Percentiles rank a stretch among this genome's conserved stretches.
Conservation (phyloP, 305 asterid genomes). For the Fraxinus platypoda region DNA sequence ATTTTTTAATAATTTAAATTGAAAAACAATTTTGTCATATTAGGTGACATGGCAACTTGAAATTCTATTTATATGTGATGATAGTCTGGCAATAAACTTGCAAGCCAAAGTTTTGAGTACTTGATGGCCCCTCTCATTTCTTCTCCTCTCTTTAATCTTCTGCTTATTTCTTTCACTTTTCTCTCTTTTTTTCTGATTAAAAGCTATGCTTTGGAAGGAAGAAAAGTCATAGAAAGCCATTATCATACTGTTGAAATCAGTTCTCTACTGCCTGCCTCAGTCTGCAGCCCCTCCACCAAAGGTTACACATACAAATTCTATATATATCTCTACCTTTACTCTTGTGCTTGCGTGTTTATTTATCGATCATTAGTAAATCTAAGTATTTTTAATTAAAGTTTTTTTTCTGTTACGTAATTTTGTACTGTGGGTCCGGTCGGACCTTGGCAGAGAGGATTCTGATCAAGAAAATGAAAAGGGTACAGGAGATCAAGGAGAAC, state of each 20-base stretch:
- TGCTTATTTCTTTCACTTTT: slow-evolving; percentile 24
- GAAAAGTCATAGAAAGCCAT: slow-evolving; percentile 15
- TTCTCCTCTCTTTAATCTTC: slow-evolving; percentile 8
- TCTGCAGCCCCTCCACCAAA: slow-evolving; percentile 44
- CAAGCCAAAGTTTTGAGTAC: background rate
- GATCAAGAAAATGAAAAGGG: background rate
- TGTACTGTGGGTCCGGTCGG: background rate
- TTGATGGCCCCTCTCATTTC: slow-evolving; percentile 33
- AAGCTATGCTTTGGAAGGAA: slow-evolving; percentile 30
- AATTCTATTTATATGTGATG: slow-evolving; percentile 17
- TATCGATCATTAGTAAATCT: background rate
- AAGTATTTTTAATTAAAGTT: background rate
- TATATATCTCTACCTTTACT: background rate
- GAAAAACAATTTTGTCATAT: background rate
- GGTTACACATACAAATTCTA: slow-evolving; percentile 17
- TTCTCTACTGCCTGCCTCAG: slow-evolving; percentile 46
- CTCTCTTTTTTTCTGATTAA: slow-evolving; percentile 19
- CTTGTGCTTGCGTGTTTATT: background rate
- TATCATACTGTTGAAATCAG: slow-evolving; percentile 42
- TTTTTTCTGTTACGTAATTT: background rate
- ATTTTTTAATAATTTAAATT: background rate
- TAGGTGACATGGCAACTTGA: slow-evolving; percentile 25
- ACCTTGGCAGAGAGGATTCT: background rate
- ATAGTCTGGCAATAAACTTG: slow-evolving; percentile 2
- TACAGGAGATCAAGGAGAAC: background rate